Base-by-base conservation (phyloP, 2,329 filamentous ascomycete species). In the Aureobasidium sp. region DNA sequence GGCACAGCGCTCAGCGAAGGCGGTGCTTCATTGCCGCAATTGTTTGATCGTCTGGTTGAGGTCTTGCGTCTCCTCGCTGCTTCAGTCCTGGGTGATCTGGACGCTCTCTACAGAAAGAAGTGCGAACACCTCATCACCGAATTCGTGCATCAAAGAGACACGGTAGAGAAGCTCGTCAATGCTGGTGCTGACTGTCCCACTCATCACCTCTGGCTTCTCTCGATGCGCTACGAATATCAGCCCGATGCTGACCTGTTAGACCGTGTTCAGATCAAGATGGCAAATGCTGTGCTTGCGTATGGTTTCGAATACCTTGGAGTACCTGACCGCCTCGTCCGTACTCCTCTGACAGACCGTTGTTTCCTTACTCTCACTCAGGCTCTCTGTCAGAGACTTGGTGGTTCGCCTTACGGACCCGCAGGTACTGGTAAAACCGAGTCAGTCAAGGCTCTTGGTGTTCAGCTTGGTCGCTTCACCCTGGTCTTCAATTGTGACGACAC, bases 401-500 rank as follows among this genome's bases (percentile, higher is more conserved):
- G 95, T 60, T 99, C 95, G 53, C 94, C 94, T 0, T 99, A 99
- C 70, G 94, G 94, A 57, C 94, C 94, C 67, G 94, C 94, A 63
- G 94, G 94, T 79, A 99, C 94, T 48, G 94, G 94, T 74, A 99
- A 99, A 77, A 99, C 94, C 0, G 94, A 99, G 73, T 99, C 94
- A 1, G 94, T 99, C 73, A 99, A 99, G 76, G 94, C 94, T 22
- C 83, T 99, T 29, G 95, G 94, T 79, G 84, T 99, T 4, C 92
- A 99, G 74, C 86, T 99, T 60, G 95, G 94, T 72, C 87, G 95
- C 64, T 99, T 99, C 74, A 99, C 95, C 1, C 84, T 99, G 29
- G 95, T 99, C 31, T 99, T 99, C 79, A 99, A 95, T 75, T 99
- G 94, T 78, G 94, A 99, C 72, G 94, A 99, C 76, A 99, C 94